phyloP scores from a whole-genome alignment of 495 filamentous ascomycete species.

The Podospora fimiseda region DNA sequence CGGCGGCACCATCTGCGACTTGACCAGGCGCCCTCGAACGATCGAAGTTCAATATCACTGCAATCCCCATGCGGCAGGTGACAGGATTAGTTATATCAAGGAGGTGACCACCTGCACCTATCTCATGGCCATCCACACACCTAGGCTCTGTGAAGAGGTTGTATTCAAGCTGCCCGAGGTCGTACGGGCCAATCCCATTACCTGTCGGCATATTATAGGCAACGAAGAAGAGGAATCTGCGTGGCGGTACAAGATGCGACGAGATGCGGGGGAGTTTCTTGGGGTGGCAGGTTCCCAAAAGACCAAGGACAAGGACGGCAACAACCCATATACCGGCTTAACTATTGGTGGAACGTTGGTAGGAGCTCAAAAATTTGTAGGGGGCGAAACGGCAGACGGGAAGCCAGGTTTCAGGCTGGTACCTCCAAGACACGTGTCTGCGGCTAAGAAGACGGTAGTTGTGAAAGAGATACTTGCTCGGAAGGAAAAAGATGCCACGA shows the following conservation, averaged over 20 bases:
- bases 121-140: slow-evolving; percentile 90
- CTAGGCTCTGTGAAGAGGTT: slow-evolving; percentile 84
- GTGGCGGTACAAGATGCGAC: slow-evolving; percentile 51
- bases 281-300: slow-evolving; percentile 38
- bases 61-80: slow-evolving; percentile 63
- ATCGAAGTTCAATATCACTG: slow-evolving; percentile 95
- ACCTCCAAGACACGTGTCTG: slow-evolving; percentile 32
- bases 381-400: slow-evolving; percentile 27
- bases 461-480: slow-evolving; percentile 29
- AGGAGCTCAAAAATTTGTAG: slow-evolving; percentile 47
- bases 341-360: slow-evolving; percentile 47
- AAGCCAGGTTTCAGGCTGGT: slow-evolving; percentile 26
- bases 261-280: slow-evolving; percentile 48
- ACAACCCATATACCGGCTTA: slow-evolving; percentile 20
- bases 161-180: slow-evolving; percentile 85
- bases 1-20: slow-evolving; percentile 84
- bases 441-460: neutral
- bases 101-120: slow-evolving; percentile 92
- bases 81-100: slow-evolving; percentile 92
- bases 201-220: slow-evolving; percentile 64
- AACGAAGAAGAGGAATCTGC: slow-evolving; percentile 46
- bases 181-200: slow-evolving; percentile 68
- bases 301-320: slow-evolving; percentile 23
- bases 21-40: slow-evolving; percentile 76
- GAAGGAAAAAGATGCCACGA: slow-evolving; percentile 8